Evolutionary conservation across 306 rosid genomes (phyloP), one percentile per base, ranked within the genome.

Genomic region (Cucurbita argyrosperma): DNA sequence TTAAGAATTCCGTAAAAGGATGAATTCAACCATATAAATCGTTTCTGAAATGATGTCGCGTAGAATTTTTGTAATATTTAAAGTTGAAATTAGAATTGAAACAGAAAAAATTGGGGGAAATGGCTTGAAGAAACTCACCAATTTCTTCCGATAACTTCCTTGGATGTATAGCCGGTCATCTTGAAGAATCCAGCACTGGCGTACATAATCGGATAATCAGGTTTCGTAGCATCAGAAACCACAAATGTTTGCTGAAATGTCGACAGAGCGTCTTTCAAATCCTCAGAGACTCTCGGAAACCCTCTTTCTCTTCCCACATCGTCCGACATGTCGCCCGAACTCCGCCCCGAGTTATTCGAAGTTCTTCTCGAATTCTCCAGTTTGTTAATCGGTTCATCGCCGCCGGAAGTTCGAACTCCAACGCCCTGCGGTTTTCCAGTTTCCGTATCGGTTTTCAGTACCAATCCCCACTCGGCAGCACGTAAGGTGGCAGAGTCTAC

Each of bases 391-490:
- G 80, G 77, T 62, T 92, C 94, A 2, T 90, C 92, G 5, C 87
- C 94, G 8, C 94, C 96, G 9, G 98, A 94, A 14, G 69, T 83
- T 23, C 97, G 70, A 52, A 83, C 92, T 0, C 72, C 61, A 10
- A 94, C 98, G 4, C 94, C 95, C 12, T 88, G 96, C 10, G 87
- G 97, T 84, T 80, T 88, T 7, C 98, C 98, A 1, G 96, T 94
- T 81, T 88, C 91, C 4, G 81, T 74, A 62, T 94, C 98, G 0
- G 96, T 90, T 63, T 80, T 89, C 62, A 94, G 87, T 4, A 94
- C 86, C 71, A 94, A 23, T 0, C 98, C 98, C 98, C 98, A 94
- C 83, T 94, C 98, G 7, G 98, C 96, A 0, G 98, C 98, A 56
- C 98, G 83, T 85, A 83, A 80, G 19, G 82, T 97, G 1, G 95